Evolutionary conservation across 345 rosid species (phyloP), one percentile per base, ranked within the genome.

Genomic region (Eucalyptus regnans): DNA sequence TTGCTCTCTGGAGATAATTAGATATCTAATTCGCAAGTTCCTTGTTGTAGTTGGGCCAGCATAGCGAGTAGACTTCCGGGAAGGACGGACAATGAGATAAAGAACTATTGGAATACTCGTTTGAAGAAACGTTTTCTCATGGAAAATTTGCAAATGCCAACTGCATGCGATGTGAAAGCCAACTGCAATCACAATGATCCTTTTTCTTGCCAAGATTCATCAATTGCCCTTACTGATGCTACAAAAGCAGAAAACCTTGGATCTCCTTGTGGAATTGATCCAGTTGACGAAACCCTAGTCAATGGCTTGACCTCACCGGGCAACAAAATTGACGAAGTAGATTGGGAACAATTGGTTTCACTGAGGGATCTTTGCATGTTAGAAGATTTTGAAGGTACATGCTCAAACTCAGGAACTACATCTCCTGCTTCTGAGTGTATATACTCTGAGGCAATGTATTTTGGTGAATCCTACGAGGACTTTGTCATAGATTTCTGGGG

Each of bases 81-180:
- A 58, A 89, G 90, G 68, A 89, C 88, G 22, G 90, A 89, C 84
- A 89, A 89, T 43, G 87, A 89, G 37, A 80, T 89, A 46, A 89
- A 86, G 56, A 89, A 89, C 50, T 89, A 89, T 51, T 89, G 90
- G 90, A 89, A 89, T 44, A 49, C 79, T 48, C 71, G 87, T 50
- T 87, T 87, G 54, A 88, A 81, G 89, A 89, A 86, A 66, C 88
- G 46, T 6, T 76, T 10, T 41, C 15, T 20, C 29, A 37, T 37
- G 48, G 83, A 76, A 37, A 76, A 10, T 76, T 76, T 76, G 83
- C 27, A 37, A 41, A 52, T 51, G 62, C 44, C 46, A n/a, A 51
- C 50, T 51, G 62, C 83, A 76, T 20, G 46, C 44, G 46, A 86
- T 56, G 16, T 31, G 44, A 86, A 86, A 50, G 46, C 14, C 37